phyloP scores from a whole-genome alignment of 805 yeast genomes.

The Phaffomyces thermotolerans region DNA sequence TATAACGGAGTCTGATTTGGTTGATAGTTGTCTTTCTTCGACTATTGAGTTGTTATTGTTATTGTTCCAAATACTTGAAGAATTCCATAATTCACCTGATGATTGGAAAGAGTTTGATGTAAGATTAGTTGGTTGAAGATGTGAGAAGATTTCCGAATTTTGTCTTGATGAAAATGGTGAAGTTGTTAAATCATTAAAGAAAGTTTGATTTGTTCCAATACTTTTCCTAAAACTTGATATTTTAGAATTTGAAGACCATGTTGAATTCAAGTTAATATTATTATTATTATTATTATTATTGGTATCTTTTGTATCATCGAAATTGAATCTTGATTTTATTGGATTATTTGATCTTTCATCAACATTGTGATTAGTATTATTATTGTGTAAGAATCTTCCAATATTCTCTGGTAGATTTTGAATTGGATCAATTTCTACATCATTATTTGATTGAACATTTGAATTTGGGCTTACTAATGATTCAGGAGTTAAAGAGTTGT shows the following conservation, averaged over 20 bases:
- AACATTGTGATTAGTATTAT: too few relatives aligned
- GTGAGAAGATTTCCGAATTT: slow-evolving; percentile 8
- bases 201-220: slow-evolving; percentile 3
- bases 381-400: slow-evolving; percentile 1
- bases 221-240: slow-evolving; percentile 22
- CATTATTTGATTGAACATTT: background rate
- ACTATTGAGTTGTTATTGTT: background rate
- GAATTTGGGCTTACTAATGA: background rate
- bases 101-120: background rate
- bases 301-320: background rate
- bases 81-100: slow-evolving; percentile 13
- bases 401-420: slow-evolving; percentile 5
- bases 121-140: background rate
- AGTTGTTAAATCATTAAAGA: slow-evolving; percentile 5
- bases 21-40: slow-evolving; percentile 20
- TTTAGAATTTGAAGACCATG: slow-evolving; percentile 21
- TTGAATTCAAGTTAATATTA: background rate
- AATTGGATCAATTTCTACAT: slow-evolving; percentile 4
- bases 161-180: slow-evolving; percentile 10
- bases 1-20: slow-evolving; percentile 22
- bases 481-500: background rate
- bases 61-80: slow-evolving; percentile 20
- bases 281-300: background rate
- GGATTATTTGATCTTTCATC: slow-evolving; percentile 1
- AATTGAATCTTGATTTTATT: slow-evolving; percentile 6